phyloP scores from a whole-genome alignment of 1,284 basidiomycete species.

The Trametes pubescens region DNA sequence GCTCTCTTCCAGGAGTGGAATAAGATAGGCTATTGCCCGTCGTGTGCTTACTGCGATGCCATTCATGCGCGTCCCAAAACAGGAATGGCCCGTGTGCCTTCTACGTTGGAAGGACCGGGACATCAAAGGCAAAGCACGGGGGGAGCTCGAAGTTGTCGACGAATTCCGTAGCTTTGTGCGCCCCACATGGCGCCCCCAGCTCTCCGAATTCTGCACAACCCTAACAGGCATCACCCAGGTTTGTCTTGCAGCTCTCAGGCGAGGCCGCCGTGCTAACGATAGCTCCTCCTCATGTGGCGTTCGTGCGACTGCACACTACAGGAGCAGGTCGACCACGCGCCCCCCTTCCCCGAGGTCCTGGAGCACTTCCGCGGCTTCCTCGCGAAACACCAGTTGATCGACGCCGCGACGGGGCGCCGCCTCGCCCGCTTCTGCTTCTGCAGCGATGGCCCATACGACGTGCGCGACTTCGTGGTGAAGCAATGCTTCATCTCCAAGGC shows the following conservation, averaged over 20 bases:
- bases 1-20: too few relatives aligned
- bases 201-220: slow-evolving; percentile 86
- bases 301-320: slow-evolving; percentile 43
- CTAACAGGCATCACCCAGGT: slow-evolving; percentile 96
- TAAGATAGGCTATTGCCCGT: background rate
- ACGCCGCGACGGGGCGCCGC: slow-evolving; percentile 60
- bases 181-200: slow-evolving; percentile 85
- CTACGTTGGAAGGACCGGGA: slow-evolving; percentile 82
- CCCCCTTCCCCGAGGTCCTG: slow-evolving; percentile 78
- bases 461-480: slow-evolving; percentile 87
- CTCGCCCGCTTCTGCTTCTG: slow-evolving; percentile 77
- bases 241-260: slow-evolving; percentile 25
- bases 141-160: slow-evolving; percentile 70
- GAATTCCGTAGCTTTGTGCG: slow-evolving; percentile 91
- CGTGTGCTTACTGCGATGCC: slow-evolving; percentile 4
- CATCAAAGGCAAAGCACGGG: slow-evolving; percentile 57
- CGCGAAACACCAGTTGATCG: slow-evolving; percentile 68
- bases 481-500: slow-evolving; percentile 88
- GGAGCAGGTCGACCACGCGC: slow-evolving; percentile 83
- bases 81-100: slow-evolving; percentile 92
- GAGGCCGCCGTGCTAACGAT: slow-evolving; percentile 14
- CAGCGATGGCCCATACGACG: slow-evolving; percentile 83
- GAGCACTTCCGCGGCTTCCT: slow-evolving; percentile 75
- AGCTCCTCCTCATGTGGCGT: slow-evolving; percentile 1
- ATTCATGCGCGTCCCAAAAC: background rate